Evolutionary conservation across 495 filamentous ascomycete genomes (phyloP).

Genomic region (Podospora conica): DNA sequence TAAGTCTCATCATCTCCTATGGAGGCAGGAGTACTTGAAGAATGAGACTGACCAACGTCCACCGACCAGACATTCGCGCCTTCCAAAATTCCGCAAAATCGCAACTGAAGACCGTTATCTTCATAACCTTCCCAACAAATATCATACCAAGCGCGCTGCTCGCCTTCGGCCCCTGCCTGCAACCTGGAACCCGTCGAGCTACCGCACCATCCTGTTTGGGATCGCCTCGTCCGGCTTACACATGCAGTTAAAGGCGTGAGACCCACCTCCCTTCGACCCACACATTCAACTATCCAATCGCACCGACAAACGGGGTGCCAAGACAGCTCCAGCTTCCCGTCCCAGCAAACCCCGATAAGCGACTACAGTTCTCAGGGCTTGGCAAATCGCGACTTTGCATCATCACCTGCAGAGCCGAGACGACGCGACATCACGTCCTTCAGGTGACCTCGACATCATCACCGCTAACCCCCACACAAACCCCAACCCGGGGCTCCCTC

Average conservation of each 20-base stretch:
- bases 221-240: background rate
- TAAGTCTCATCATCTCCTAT: background rate
- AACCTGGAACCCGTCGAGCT: background rate
- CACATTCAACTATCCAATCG: background rate
- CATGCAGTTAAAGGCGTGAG: background rate
- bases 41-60: background rate
- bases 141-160: background rate
- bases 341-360: conserved; percentile 5
- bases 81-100: background rate
- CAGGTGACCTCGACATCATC: background rate
- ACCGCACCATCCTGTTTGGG: background rate
- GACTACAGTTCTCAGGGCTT: background rate
- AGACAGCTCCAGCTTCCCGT: background rate
- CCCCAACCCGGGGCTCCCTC: background rate
- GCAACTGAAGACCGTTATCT: background rate
- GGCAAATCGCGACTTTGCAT: conserved; percentile 9
- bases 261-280: background rate
- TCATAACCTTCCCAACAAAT: background rate
- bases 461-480: background rate
- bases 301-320: conserved; percentile 1
- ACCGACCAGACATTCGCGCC: background rate
- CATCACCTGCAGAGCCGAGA: background rate
- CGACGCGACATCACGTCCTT: background rate
- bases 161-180: background rate
- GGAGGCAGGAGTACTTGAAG: background rate